Percentiles rank a stretch among this genome's conserved stretches.
phyloP scores from a whole-genome alignment of 768 basidiomycete genomes.

The Phaeotremella skinneri region DNA sequence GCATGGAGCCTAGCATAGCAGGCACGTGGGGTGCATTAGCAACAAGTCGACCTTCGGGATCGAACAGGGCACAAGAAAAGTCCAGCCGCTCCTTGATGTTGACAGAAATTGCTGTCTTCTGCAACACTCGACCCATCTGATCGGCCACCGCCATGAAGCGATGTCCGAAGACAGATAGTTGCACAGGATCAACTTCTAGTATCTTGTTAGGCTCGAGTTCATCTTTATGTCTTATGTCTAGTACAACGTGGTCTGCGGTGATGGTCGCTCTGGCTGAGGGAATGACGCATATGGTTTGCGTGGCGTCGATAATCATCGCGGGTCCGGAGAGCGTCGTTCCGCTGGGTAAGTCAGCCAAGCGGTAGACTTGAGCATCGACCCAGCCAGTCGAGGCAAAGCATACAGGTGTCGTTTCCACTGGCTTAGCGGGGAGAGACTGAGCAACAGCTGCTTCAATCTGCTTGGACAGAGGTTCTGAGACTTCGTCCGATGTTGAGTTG shows the following conservation, averaged over 20 bases:
- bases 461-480: neutral
- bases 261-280: constrained; percentile 49
- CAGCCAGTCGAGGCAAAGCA: constrained; percentile 4
- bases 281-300: constrained; percentile 85
- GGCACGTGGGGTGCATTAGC: constrained; percentile 66
- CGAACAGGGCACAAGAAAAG: constrained; percentile 89
- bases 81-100: constrained; percentile 93
- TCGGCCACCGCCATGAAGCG: constrained; percentile 97
- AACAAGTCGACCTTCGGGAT: constrained; percentile 84
- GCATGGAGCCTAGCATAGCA: constrained; percentile 20
- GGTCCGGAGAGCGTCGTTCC: constrained; percentile 58
- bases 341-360: neutral
- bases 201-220: neutral
- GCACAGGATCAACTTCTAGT: constrained; percentile 15
- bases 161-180: constrained; percentile 84
- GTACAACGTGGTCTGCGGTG: neutral
- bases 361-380: constrained; percentile 1
- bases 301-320: constrained; percentile 88
- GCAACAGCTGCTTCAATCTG: neutral
- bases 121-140: constrained; percentile 85
- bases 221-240: neutral
- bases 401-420: neutral
- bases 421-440: neutral
- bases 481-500: neutral
- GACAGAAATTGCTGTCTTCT: constrained; percentile 84